Evolutionary conservation across 768 basidiomycete genomes (phyloP), one percentile per base, ranked within the genome.

Genomic region (Suillus hirtellus): DNA sequence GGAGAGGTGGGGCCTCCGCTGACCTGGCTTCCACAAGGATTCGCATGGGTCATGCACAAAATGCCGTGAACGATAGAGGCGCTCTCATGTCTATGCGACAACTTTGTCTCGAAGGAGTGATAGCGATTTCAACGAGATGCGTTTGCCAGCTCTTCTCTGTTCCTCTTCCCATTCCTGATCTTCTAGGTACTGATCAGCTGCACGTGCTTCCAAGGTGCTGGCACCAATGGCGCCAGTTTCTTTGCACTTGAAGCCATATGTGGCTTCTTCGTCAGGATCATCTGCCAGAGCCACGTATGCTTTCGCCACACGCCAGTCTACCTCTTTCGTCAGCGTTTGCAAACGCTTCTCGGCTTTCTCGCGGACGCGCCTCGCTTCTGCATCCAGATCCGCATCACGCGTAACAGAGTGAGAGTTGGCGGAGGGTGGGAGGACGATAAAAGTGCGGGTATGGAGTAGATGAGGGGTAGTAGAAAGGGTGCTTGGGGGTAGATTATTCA

Each of bases 381-480:
- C 73, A 50, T 75, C 76, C n/a, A 72, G 68, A 46, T 78, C 76
- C 19, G 76, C 73, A 46, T 76, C 76, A 19, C 72, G 69, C 47
- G 78, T 76, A 46, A 74, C 69, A 0, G 69, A 71, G 8, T 68
- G 50, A 24, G 70, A 67, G 61, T 59, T 67, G 10, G 70, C 64
- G 21, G 78, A 78, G 2, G 81, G 76, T 1, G 89, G 89, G 11
- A 91, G 77, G 17, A 78, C 71, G 62, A 92, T 73, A 64, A 77
- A 83, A 1, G 79, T 76, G 6, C 89, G 84, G 1, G 90, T 91
- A 72, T 91, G 89, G 17, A 92, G 77, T 9, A 92, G 76, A 69
- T 92, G 89, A 7, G 91, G 90, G 0, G 86, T 91, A 0, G 87
- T 90, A 63, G 78, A 83, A 21, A 92, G 75, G 3, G 88, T 86